phyloP scores from a whole-genome alignment of 2,329 filamentous ascomycete species.

The Venturia asperata region DNA sequence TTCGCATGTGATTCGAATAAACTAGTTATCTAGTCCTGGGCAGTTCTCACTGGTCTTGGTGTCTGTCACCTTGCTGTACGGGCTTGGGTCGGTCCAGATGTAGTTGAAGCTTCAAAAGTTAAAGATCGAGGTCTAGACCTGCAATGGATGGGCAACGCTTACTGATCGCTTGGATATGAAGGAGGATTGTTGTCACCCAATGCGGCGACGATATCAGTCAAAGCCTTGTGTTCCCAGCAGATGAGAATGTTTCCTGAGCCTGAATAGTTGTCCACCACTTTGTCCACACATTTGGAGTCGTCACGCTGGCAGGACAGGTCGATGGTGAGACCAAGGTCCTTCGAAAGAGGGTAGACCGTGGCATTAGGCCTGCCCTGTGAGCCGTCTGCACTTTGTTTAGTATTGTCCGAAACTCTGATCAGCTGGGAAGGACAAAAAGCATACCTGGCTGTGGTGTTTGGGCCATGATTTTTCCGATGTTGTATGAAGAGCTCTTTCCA shows the following conservation, averaged over 20 bases:
- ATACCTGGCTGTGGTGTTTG: slow-evolving; percentile 45
- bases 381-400: slow-evolving; percentile 36
- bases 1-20: background rate
- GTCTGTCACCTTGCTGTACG: slow-evolving; percentile 42
- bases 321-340: slow-evolving; percentile 48
- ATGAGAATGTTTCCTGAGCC: slow-evolving; percentile 53
- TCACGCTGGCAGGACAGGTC: slow-evolving; percentile 53
- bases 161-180: slow-evolving; percentile 39
- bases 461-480: slow-evolving; percentile 54
- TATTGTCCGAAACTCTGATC: background rate
- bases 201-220: slow-evolving; percentile 47
- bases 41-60: slow-evolving; percentile 46
- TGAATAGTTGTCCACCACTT: slow-evolving; percentile 42
- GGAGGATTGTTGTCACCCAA: slow-evolving; percentile 46
- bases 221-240: slow-evolving; percentile 53
- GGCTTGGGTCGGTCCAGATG: slow-evolving; percentile 51
- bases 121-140: background rate
- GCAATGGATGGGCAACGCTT: background rate
- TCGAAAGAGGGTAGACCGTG: slow-evolving; percentile 51
- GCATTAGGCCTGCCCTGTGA: slow-evolving; percentile 47
- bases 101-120: slow-evolving; percentile 40
- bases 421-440: background rate
- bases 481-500: slow-evolving; percentile 44
- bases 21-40: slow-evolving; percentile 43
- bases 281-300: slow-evolving; percentile 48